A percentile compares a stretch with the other conserved stretches of the same genome.
Conservation (phyloP, 768 basidiomycete genomes). For the Fomitopsis pulvina region DNA sequence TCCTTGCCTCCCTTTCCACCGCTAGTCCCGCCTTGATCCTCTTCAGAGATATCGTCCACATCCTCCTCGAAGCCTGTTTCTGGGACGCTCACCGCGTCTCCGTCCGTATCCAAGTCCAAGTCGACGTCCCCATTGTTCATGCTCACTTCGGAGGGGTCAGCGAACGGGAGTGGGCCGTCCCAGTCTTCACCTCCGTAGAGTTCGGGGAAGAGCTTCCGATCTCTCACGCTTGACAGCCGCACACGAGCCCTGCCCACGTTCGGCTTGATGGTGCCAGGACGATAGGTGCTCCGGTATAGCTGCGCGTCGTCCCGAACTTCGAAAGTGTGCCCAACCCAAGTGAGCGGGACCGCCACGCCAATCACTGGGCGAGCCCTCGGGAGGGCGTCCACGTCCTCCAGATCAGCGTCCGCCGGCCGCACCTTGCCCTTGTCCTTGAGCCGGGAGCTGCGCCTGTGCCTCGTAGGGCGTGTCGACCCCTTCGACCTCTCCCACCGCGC, state of each 20-base stretch:
- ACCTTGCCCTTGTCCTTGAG: neutral
- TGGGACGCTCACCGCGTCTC: neutral
- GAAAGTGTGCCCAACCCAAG: slow-evolving; percentile 48
- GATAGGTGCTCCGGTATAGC: slow-evolving; percentile 29
- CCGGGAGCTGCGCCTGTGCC: neutral
- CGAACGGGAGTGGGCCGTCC: no score
- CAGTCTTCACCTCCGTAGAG: slow-evolving; percentile 9
- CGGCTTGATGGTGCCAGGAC: slow-evolving; percentile 46
- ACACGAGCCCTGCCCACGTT: slow-evolving; percentile 15
- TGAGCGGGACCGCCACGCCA: neutral
- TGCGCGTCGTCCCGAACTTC: slow-evolving; percentile 46
- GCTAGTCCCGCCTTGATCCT: neutral
- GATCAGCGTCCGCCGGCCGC: neutral
- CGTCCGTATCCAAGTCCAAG: slow-evolving; percentile 1
- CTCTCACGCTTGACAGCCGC: slow-evolving; percentile 25
- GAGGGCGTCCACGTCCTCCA: no score
- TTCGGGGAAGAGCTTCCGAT: slow-evolving; percentile 24
- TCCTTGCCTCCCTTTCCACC: slow-evolving; percentile 19
- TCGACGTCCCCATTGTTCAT: slow-evolving; percentile 7
- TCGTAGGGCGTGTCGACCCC: neutral
- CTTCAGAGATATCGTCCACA: slow-evolving; percentile 5
- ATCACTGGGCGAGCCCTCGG: neutral
- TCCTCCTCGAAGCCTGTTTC: slow-evolving; percentile 1
- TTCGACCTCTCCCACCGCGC: slow-evolving; percentile 9
- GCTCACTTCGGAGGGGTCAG: neutral